Conservation (phyloP, 2,329 filamentous ascomycete species). For the Thermoascus crustaceus region DNA sequence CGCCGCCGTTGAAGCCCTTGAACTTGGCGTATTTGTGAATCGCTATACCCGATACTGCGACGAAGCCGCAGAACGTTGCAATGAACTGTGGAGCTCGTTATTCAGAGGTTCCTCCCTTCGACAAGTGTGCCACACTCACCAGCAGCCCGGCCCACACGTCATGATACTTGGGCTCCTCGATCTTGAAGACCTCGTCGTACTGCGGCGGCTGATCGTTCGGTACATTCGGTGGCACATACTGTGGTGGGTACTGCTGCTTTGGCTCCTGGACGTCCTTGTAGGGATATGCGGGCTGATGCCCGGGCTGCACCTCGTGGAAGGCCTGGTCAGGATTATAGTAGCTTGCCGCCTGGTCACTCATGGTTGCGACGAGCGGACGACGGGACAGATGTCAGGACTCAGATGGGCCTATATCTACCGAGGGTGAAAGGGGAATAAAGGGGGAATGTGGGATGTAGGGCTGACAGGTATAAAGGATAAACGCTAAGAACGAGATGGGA, state of each 20-base stretch:
- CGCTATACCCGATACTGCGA: constrained; percentile 65
- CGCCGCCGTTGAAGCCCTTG: constrained; percentile 56
- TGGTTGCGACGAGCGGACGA: too few species aligned
- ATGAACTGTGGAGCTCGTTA: constrained; percentile 48
- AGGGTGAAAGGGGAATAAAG: too few species aligned
- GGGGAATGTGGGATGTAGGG: too few species aligned
- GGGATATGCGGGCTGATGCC: constrained; percentile 5
- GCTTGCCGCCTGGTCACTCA: constrained; percentile 31
- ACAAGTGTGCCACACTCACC: constrained; percentile 35
- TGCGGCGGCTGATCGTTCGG: constrained; percentile 28
- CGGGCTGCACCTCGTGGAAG: constrained; percentile 13
- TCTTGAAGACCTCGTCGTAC: constrained; percentile 62
- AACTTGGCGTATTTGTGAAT: constrained; percentile 65
- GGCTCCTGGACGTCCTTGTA: constrained; percentile 10
- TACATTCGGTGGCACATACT: constrained; percentile 32
- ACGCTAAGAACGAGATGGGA: too few species aligned
- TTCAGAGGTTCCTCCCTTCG: constrained; percentile 1
- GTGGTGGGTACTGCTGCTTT: constrained; percentile 25
- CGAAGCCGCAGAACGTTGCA: constrained; percentile 62
- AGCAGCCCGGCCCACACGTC: constrained; percentile 83
- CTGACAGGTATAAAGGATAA: too few species aligned
- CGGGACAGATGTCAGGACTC: too few species aligned
- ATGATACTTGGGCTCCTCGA: constrained; percentile 79
- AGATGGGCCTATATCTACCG: too few species aligned
- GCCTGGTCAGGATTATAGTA: constrained; percentile 27